Percentiles rank a stretch among this genome's conserved stretches.
Evolutionary conservation across 2,329 filamentous ascomycete species (phyloP).

Genomic region (Ilyonectria robusta): DNA sequence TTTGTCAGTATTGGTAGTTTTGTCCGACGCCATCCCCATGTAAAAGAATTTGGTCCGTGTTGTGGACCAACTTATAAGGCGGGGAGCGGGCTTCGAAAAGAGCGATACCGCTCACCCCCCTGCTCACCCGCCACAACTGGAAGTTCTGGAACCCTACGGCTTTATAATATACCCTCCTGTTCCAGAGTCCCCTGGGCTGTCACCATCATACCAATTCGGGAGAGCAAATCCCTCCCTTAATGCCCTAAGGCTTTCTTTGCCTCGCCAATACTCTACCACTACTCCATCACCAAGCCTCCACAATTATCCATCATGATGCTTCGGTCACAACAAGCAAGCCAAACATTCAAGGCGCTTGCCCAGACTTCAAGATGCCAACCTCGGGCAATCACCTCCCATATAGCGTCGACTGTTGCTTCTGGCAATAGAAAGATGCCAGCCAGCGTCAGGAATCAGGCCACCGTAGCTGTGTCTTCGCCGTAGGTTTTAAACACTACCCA

Average conservation of each 20-base stretch:
- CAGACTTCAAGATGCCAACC: constrained; percentile 6
- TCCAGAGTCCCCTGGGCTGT: not conserved
- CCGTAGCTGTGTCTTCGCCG: constrained; percentile 8
- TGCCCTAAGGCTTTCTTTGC: not conserved
- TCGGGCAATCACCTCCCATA: not conserved
- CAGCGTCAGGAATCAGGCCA: constrained; percentile 4
- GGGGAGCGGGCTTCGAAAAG: not conserved
- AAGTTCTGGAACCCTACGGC: not conserved
- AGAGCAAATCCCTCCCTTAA: not conserved
- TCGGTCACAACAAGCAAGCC: constrained; percentile 8
- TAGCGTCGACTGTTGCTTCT: constrained; percentile 1
- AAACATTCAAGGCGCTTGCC: constrained; percentile 3
- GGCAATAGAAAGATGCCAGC: constrained; percentile 3
- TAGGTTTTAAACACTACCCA: not conserved
- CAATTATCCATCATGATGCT: not conserved
- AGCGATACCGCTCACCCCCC: not conserved
- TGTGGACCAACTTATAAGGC: not conserved
- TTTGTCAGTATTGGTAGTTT: not conserved
- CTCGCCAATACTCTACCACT: not conserved
- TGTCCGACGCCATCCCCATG: not conserved
- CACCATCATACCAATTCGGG: not conserved
- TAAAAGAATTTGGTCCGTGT: not conserved
- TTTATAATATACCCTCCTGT: not conserved
- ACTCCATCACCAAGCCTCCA: not conserved
- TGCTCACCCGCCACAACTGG: not conserved